A percentile compares a stretch with the other conserved stretches of the same genome.
Conservation (phyloP, 192 early-diverging fungal species). For the Helicostylum pulchrum region DNA sequence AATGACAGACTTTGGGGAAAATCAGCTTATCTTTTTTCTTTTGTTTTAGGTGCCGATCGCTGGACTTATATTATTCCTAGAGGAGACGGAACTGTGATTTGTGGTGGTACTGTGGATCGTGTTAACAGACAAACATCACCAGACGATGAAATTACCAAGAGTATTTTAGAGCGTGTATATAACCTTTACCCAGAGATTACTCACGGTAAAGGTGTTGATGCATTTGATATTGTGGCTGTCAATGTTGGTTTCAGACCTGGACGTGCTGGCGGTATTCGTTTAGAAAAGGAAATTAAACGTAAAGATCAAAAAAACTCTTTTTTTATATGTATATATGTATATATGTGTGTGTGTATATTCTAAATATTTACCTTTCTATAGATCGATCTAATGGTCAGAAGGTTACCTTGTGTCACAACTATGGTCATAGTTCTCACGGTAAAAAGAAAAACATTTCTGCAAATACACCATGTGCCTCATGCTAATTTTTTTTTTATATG, state of each 20-base stretch:
- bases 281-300: conserved; percentile 55
- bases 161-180: conserved; percentile 42
- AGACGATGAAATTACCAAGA: conserved; percentile 35
- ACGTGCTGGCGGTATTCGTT: conserved; percentile 49
- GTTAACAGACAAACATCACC: conserved; percentile 30
- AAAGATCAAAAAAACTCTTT: conserved; percentile 4
- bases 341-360: neutral
- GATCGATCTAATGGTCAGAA: conserved; percentile 17
- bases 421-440: conserved; percentile 28
- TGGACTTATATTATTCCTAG: conserved; percentile 86
- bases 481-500: neutral
- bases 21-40: neutral
- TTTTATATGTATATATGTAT: too few relatives aligned
- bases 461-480: neutral
- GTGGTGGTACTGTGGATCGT: conserved; percentile 64
- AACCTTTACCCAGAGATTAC: conserved; percentile 48
- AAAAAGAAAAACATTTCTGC: neutral
- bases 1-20: too few relatives aligned
- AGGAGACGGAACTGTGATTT: conserved; percentile 68
- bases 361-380: conserved; percentile 2
- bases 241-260: conserved; percentile 62
- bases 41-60: conserved; percentile 9
- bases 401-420: conserved; percentile 22
- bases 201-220: conserved; percentile 37
- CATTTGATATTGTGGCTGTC: conserved; percentile 46